Conservation (phyloP, 2,329 filamentous ascomycete species). For the Alternaria ventricosa region DNA sequence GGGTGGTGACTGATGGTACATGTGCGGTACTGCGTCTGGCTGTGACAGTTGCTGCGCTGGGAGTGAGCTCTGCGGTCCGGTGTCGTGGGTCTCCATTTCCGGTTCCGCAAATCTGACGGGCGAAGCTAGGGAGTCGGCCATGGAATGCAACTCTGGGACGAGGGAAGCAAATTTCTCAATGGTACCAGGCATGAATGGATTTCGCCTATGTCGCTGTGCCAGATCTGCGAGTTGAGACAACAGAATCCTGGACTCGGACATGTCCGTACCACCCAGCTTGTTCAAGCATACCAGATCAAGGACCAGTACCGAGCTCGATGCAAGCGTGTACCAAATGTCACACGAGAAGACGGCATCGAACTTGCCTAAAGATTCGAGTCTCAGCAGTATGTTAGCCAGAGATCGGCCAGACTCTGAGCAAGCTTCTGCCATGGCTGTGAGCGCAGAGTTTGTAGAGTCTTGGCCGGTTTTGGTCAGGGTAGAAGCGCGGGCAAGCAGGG, state of each 20-base stretch:
- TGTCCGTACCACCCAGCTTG: constrained; percentile 21
- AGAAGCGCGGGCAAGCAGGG: constrained; percentile 48
- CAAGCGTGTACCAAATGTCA: constrained; percentile 51
- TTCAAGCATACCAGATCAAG: constrained; percentile 47
- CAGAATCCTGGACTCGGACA: constrained; percentile 40
- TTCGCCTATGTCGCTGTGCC: constrained; percentile 37
- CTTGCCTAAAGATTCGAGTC: constrained; percentile 46
- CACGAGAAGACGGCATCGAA: constrained; percentile 52
- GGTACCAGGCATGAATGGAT: constrained; percentile 48
- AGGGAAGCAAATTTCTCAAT: constrained; percentile 48
- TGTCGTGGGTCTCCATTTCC: constrained; percentile 10
- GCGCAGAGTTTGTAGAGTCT: constrained; percentile 33
- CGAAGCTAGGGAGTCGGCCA: constrained; percentile 36
- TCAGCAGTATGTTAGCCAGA: constrained; percentile 43
- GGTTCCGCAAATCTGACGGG: constrained; percentile 11
- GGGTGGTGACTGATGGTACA: constrained; percentile 30
- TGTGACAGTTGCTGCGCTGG: constrained; percentile 17
- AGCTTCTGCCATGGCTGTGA: constrained; percentile 45
- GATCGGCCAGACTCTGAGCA: constrained; percentile 49
- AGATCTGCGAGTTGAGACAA: constrained; percentile 47
- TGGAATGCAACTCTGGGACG: constrained; percentile 46
- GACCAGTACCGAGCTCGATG: constrained; percentile 48
- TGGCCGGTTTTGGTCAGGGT: constrained; percentile 34
- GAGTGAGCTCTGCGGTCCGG: constrained; percentile 6
- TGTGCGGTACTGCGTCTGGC: constrained; percentile 21